Conservation (phyloP, 2,329 filamentous ascomycete genomes). For the Dactylellina haptotyla region DNA sequence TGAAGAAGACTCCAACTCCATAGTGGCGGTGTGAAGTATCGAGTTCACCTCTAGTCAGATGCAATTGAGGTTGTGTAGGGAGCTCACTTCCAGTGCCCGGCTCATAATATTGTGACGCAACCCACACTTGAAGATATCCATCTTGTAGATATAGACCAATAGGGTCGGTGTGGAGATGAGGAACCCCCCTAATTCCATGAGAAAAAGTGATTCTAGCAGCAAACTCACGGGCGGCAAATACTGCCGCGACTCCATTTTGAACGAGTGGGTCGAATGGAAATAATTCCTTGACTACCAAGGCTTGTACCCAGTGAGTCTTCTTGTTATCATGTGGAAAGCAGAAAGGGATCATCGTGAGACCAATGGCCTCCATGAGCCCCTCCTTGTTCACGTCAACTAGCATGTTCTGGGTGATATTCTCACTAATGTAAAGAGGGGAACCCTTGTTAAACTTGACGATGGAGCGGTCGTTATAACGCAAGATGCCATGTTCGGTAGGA, state of each 20-base stretch:
- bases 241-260: constrained; percentile 24
- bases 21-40: neutral
- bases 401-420: neutral
- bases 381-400: constrained; percentile 33
- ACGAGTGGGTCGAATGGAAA: constrained; percentile 32
- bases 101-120: constrained; percentile 9
- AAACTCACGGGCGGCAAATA: constrained; percentile 16
- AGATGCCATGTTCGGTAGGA: constrained; percentile 34
- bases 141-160: constrained; percentile 27
- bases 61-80: neutral
- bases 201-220: constrained; percentile 23
- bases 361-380: constrained; percentile 35
- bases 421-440: constrained; percentile 38
- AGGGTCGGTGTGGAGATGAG: constrained; percentile 19
- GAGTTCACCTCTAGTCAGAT: too few relatives aligned
- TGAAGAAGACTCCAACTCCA: constrained; percentile 27
- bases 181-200: constrained; percentile 4
- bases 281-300: constrained; percentile 33
- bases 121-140: constrained; percentile 37
- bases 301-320: constrained; percentile 41
- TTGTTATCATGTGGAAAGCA: constrained; percentile 33
- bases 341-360: constrained; percentile 41
- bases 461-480: constrained; percentile 27
- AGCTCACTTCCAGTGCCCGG: neutral
- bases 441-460: constrained; percentile 47